These are phyloP conservation scores for Fraxinus pennsylvanica DNA, from an alignment of 257 asterid genomes.

Conservation along the genomic window DNA sequence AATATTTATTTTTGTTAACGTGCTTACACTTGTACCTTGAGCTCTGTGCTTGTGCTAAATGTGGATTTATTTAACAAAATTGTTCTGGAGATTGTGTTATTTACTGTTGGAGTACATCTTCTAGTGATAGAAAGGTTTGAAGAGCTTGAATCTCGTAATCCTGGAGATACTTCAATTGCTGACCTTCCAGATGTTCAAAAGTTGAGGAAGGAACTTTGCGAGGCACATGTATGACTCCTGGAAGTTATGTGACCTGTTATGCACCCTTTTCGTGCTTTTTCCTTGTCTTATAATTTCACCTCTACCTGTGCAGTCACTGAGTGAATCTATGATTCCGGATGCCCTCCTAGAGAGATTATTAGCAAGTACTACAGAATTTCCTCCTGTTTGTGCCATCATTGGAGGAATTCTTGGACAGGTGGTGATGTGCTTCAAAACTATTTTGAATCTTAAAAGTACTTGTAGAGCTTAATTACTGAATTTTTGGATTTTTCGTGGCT, in stretches of 20 bases:
- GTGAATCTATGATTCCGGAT: slow-evolving; percentile 79
- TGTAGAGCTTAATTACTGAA: slow-evolving; percentile 1
- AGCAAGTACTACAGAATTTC: slow-evolving; percentile 71
- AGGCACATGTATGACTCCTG: slow-evolving; percentile 50
- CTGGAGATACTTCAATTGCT: slow-evolving; percentile 70
- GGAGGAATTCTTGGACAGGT: slow-evolving; percentile 99
- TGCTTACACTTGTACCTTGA: not conserved
- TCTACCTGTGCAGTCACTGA: slow-evolving; percentile 49
- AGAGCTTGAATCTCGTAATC: slow-evolving; percentile 61
- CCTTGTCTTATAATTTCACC: slow-evolving; percentile 15
- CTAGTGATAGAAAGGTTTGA: slow-evolving; percentile 88
- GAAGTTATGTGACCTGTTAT: not conserved
- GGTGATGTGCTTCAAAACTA: slow-evolving; percentile 36
- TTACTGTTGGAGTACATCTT: slow-evolving; percentile 16
- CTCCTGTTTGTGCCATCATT: slow-evolving; percentile 86
- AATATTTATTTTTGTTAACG: not conserved
- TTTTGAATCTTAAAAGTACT: not conserved
- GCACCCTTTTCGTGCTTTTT: slow-evolving; percentile 19
- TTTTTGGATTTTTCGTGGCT: slow-evolving; percentile 13
- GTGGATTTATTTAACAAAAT: not conserved
- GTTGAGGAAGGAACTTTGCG: slow-evolving; percentile 75
- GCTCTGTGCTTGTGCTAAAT: not conserved
- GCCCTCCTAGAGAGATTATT: slow-evolving; percentile 69
- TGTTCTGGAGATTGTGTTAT: not conserved
- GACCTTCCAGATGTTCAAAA: slow-evolving; percentile 66